Evolutionary conservation across 768 basidiomycete genomes (phyloP).

Genomic region (Sporobolomyces phaffii): DNA sequence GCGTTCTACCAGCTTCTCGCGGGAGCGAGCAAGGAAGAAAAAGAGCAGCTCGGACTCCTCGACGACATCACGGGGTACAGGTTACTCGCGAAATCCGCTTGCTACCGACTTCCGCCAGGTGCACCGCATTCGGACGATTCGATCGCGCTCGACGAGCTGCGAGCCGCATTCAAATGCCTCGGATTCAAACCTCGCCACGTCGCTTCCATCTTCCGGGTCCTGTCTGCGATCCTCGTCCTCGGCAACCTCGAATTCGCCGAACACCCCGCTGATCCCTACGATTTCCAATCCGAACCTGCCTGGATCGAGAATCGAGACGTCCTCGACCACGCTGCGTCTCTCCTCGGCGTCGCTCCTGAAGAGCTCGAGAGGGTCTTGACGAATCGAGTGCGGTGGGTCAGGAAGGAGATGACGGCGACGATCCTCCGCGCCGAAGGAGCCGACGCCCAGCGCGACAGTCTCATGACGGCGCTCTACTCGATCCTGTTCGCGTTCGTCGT

Average conservation of each 20-base stretch:
- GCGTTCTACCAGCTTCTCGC: slow-evolving; percentile 96
- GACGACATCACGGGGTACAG: slow-evolving; percentile 71
- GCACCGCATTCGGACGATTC: slow-evolving; percentile 82
- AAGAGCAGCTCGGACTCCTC: slow-evolving; percentile 75
- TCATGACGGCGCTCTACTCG: slow-evolving; percentile 87
- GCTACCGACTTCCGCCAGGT: slow-evolving; percentile 78
- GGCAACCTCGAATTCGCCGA: slow-evolving; percentile 95
- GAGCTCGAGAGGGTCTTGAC: slow-evolving; percentile 74
- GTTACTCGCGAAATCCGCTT: slow-evolving; percentile 74
- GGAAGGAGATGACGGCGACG: slow-evolving; percentile 91
- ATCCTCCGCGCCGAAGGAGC: slow-evolving; percentile 93
- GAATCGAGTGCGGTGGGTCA: slow-evolving; percentile 85
- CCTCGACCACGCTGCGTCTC: slow-evolving; percentile 75
- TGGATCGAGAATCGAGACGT: slow-evolving; percentile 36
- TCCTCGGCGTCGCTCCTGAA: slow-evolving; percentile 69
- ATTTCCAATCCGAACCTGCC: slow-evolving; percentile 56
- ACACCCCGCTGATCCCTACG: slow-evolving; percentile 62
- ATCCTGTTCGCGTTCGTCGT: slow-evolving; percentile 95
- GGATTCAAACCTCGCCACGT: slow-evolving; percentile 87
- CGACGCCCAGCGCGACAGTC: slow-evolving; percentile 82
- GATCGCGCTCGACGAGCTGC: slow-evolving; percentile 87
- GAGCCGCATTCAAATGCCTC: slow-evolving; percentile 84
- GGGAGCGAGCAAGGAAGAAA: slow-evolving; percentile 78
- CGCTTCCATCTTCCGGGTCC: slow-evolving; percentile 86
- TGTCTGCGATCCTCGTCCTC: slow-evolving; percentile 89